Evolutionary conservation across 2,329 filamentous ascomycete species (phyloP).

Genomic region (Fusarium euwallaceae): DNA sequence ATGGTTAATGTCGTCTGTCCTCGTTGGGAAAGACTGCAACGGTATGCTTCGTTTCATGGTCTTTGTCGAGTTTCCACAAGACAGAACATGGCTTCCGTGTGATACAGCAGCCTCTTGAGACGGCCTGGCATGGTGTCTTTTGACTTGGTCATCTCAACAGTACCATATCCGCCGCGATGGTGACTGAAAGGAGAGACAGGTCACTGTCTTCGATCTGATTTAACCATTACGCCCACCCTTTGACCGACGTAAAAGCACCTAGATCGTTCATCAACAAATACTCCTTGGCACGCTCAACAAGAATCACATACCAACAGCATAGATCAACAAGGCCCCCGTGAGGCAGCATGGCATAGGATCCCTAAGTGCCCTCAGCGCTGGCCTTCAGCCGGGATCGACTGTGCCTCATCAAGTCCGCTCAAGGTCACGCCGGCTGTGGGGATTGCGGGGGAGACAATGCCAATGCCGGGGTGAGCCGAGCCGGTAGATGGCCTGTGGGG

Average conservation of each 20-base stretch:
- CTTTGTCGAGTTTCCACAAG: neutral
- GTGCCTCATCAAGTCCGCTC: neutral
- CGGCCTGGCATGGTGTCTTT: neutral
- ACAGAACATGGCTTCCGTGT: neutral
- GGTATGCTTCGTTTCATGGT: neutral
- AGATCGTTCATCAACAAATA: neutral
- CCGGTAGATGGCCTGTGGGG: slow-evolving; percentile 30
- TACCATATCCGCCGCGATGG: neutral
- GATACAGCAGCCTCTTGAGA: neutral
- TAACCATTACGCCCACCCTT: neutral
- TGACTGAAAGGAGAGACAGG: neutral
- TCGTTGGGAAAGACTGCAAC: neutral
- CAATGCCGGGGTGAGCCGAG: slow-evolving; percentile 11
- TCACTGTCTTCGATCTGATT: neutral
- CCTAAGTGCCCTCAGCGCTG: neutral
- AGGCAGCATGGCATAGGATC: neutral
- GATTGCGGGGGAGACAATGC: slow-evolving; percentile 18
- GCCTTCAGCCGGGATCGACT: neutral
- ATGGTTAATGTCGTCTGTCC: neutral
- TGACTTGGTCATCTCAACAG: neutral
- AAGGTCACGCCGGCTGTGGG: slow-evolving; percentile 8
- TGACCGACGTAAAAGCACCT: neutral
- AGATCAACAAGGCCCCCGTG: neutral
- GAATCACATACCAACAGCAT: neutral
- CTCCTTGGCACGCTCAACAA: neutral